Evolutionary conservation across 768 basidiomycete species (phyloP), one percentile per base, ranked within the genome.

Genomic region (Chalciporus sphaerocephalus): DNA sequence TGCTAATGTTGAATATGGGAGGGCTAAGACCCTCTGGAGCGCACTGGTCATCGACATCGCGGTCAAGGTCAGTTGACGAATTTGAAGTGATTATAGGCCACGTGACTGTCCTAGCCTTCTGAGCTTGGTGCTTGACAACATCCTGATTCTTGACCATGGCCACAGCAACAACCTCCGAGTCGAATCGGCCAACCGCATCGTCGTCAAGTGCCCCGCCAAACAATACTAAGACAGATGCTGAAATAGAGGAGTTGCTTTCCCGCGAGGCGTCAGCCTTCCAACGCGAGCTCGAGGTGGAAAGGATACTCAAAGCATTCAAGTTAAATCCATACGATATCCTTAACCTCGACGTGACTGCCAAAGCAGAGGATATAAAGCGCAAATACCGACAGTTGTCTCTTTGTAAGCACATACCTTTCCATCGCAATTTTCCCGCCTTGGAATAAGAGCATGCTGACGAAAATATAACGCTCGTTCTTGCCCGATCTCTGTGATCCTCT

Each of bases 291-390:
- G 90, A 92, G 62, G 88, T 92, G 11, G 91, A 95, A 46, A 82
- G 96, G 20, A 92, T 99, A 52, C 71, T 98, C 39, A 87, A 83
- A 56, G 85, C 94, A 0, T 98, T 99, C 79, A 98, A 92, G 66
- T 77, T 98, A 57, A 99, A 98, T 64, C 91, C 96, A 30, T 99
- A 97, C 67, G 95, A 98, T 63, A 84, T 94, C 46, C 72, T 99
- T 53, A 85, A 91, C 70, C 74, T 99, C 57, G 78, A 80, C 36
- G 77, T 81, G 56, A 71, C 71, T 41, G 83, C 76, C 15, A 82
- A 85, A 8, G 74, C 81, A 20, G 85, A 90, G 44, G 94, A 87
- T 23, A 80, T 98, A 60, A 96, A 96, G 75, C 89, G 81, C 71
- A 86, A 82, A 66, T 92, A 88, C 66, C 79, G 82, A 50, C 87